phyloP scores from a whole-genome alignment of 164 flowering plant genomes.

The Magnolia sinica region DNA sequence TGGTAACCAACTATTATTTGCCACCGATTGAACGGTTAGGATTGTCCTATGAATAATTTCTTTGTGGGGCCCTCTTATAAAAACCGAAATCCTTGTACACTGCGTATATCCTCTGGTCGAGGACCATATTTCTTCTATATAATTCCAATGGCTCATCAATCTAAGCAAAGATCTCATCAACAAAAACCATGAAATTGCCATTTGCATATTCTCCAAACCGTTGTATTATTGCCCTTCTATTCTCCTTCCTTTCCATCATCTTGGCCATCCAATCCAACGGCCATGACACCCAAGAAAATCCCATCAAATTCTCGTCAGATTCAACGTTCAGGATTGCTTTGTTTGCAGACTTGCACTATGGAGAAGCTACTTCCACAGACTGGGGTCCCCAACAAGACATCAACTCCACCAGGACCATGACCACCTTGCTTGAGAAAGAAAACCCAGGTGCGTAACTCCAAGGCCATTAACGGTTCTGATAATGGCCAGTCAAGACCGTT shows the following conservation, averaged over 20 bases:
- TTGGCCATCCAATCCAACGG: constrained; percentile 2
- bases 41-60: too few relatives aligned
- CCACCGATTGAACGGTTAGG: too few relatives aligned
- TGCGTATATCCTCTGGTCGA: too few relatives aligned
- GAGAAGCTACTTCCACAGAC: constrained; percentile 71
- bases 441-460: constrained; percentile 45
- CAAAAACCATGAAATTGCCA: neutral
- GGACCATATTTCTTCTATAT: too few relatives aligned
- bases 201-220: neutral
- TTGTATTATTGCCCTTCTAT: neutral
- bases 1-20: too few relatives aligned
- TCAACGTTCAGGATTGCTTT: constrained; percentile 57
- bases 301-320: constrained; percentile 23
- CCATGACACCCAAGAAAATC: neutral
- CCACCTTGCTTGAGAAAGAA: constrained; percentile 58
- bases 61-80: too few relatives aligned
- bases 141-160: too few relatives aligned
- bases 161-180: too few relatives aligned
- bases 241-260: neutral
- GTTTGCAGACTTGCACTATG: constrained; percentile 83
- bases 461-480: neutral
- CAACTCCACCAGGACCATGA: constrained; percentile 59
- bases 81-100: too few relatives aligned
- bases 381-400: constrained; percentile 82
- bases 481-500: neutral